Evolutionary conservation across 805 yeast species (phyloP), one percentile per base, ranked within the genome.

Genomic region (Candida coquimbonensis): DNA sequence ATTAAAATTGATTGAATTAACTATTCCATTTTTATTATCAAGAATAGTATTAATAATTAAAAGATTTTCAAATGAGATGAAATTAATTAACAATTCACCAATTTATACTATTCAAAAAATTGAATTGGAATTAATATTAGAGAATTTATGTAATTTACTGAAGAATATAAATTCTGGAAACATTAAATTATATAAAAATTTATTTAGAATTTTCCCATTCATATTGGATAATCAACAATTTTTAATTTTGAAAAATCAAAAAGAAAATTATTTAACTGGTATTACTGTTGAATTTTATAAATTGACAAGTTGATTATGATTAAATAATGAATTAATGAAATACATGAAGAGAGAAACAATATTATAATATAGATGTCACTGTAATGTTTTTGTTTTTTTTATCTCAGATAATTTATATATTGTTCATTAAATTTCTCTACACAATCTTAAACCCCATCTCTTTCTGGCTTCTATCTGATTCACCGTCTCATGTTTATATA

Each of bases 1-100:
- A 34, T 19, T 37, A 13, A 50, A 41, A 14, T 42, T 68, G 11
- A 59, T 63, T 32, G 35, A 50, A 3, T 50, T 61, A 2, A 49
- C 76, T 4, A 50, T 74, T 0, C 75, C 78, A 2, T 82, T 68
- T 53, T 68, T 86, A 31, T 62, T 77, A 0, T 69, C 80, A 17
- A 69, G 96, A 36, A 65, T 75, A 25, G 78, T 84, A 0, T 71
- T 85, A 49, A 73, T 78, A 0, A 63, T 90, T 38, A 70, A 83
- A 45, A 76, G 83, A 48, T 81, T 77, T 49, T 66, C 85, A 7
- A 77, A 83, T 14, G 89, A 85, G 51, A 75, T 73, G 42, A 74
- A 71, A 31, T 63, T 89, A 12, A 58, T 82, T 7, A 77, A 80
- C 33, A 67, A 62, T 29, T 75, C 75, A 43, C 97, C 97, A 1